phyloP scores from a whole-genome alignment of 1,284 basidiomycete species.

The Melampsora americana region DNA sequence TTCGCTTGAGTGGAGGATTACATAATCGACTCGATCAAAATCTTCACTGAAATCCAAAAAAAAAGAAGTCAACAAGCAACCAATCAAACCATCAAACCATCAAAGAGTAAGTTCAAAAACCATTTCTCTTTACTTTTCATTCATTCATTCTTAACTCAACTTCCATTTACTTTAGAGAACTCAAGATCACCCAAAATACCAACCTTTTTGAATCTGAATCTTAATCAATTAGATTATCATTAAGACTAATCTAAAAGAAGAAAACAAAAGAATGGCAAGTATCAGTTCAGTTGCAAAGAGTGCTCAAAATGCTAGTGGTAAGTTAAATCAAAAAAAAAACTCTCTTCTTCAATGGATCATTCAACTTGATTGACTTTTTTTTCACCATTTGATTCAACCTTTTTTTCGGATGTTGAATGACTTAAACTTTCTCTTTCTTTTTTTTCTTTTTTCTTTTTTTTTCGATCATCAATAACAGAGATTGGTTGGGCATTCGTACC shows the following conservation, averaged over 20 bases:
- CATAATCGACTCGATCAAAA: too few relatives aligned
- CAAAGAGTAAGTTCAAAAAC: neutral
- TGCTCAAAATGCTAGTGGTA: constrained; percentile 42
- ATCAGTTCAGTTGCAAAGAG: constrained; percentile 36
- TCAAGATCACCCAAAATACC: neutral
- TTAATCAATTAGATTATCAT: too few relatives aligned
- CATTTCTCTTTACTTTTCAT: neutral
- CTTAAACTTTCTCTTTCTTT: too few relatives aligned
- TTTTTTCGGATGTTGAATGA: neutral
- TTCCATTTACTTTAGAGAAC: neutral
- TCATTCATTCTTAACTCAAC: neutral
- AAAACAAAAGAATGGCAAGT: neutral
- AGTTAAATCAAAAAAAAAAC: too few relatives aligned
- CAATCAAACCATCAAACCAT: too few relatives aligned
- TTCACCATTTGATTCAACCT: neutral
- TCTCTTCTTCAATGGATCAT: too few relatives aligned
- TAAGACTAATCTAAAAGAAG: neutral
- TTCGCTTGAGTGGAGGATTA: too few relatives aligned
- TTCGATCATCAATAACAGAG: constrained; percentile 46
- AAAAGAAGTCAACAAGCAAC: too few relatives aligned
- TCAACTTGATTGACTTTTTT: constrained; percentile 3
- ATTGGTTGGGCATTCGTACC: constrained; percentile 55
- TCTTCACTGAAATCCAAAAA: too few relatives aligned
- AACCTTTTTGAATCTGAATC: neutral
- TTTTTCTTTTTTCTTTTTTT: neutral